Base-by-base conservation (phyloP, 805 yeast species). In the Kodamaea laetipori region DNA sequence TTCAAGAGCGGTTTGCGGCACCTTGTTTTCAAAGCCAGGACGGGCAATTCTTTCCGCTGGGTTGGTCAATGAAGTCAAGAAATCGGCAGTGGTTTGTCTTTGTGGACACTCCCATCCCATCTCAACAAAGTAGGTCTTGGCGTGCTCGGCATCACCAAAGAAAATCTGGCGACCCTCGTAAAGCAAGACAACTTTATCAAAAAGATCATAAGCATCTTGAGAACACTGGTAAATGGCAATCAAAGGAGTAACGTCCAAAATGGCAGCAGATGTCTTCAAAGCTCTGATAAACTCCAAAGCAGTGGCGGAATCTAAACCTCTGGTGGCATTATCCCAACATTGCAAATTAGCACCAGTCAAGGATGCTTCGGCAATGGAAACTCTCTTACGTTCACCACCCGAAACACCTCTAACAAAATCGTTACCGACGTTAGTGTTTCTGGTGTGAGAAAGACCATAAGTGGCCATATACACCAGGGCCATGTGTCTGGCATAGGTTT, bases 361-460 rank as follows among this genome's bases (percentile, higher is more conserved):
- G 36, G 84, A 67, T 1, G 86, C 86, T 64, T 86, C 95, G 8
- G 90, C 88, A 54, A 86, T 81, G 8, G 92, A 83, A 2, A 86
- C 92, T 69, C 95, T 78, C 64, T 86, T 85, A 52, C 95, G 71
- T 66, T 86, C 94, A 72, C 95, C 94, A 56, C 95, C 92, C 40
- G 92, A 82, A 31, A 84, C 86, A 67, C 89, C 86, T 59, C 87
- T 74, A 23, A 83, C 74, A 31, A 75, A 69, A 48, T 80, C 84
- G 55, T 74, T 74, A 47, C 86, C 86, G 26, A 80, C 85, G 50
- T 75, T 76, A 12, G 85, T 79, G 57, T 77, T 66, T 47, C 70
- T 69, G 4, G 86, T 78, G 58, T 80, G 86, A 6, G 74, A 64
- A 31, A 83, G 67, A 46, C 86, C 88, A 55, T 78, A 55, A 15